Percentiles rank a stretch among this genome's conserved stretches.
These are phyloP conservation scores for Sisymbrium altissimum DNA, from an alignment of 345 rosid species.

Conservation along the genomic window DNA sequence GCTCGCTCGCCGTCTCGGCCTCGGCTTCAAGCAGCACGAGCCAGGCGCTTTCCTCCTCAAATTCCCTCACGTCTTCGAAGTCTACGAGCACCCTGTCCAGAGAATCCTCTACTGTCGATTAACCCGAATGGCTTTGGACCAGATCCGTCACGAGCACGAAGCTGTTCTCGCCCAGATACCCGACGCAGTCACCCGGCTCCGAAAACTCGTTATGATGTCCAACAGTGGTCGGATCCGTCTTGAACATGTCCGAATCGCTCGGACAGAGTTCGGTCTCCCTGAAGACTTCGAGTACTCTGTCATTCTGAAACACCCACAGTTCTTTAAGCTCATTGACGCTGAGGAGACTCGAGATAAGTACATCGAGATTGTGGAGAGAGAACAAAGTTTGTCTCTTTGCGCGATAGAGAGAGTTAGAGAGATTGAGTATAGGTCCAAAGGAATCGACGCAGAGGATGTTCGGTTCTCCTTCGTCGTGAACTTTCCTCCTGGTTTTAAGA, in stretches of 20 bases:
- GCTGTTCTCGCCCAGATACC: slow-evolving; percentile 63
- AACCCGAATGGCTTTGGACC: slow-evolving; percentile 59
- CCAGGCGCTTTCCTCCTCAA: slow-evolving; percentile 76
- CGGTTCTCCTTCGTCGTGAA: slow-evolving; percentile 80
- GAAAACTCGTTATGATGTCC: slow-evolving; percentile 86
- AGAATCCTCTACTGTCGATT: slow-evolving; percentile 71
- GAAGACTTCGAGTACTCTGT: slow-evolving; percentile 91
- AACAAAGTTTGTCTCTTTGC: slow-evolving; percentile 51
- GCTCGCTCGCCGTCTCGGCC: slow-evolving; percentile 66
- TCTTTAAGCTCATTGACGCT: slow-evolving; percentile 65
- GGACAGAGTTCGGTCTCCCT: slow-evolving; percentile 79
- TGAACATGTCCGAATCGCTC: slow-evolving; percentile 78
- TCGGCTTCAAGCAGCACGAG: slow-evolving; percentile 74
- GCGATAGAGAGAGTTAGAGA: slow-evolving; percentile 83
- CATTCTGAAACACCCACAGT: slow-evolving; percentile 58
- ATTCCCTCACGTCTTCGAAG: slow-evolving; percentile 76
- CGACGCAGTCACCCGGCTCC: slow-evolving; percentile 55
- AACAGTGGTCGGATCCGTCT: slow-evolving; percentile 68
- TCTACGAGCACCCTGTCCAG: slow-evolving; percentile 93
- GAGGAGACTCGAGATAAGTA: slow-evolving; percentile 76
- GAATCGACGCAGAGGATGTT: slow-evolving; percentile 74
- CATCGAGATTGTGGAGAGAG: slow-evolving; percentile 69
- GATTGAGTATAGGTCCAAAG: slow-evolving; percentile 77
- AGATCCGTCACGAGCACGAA: slow-evolving; percentile 63
- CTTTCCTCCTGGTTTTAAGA: slow-evolving; percentile 93